Percentiles rank a stretch among this genome's conserved stretches.
phyloP scores from a whole-genome alignment of 2,329 filamentous ascomycete species.

The Akanthomyces muscarius region DNA sequence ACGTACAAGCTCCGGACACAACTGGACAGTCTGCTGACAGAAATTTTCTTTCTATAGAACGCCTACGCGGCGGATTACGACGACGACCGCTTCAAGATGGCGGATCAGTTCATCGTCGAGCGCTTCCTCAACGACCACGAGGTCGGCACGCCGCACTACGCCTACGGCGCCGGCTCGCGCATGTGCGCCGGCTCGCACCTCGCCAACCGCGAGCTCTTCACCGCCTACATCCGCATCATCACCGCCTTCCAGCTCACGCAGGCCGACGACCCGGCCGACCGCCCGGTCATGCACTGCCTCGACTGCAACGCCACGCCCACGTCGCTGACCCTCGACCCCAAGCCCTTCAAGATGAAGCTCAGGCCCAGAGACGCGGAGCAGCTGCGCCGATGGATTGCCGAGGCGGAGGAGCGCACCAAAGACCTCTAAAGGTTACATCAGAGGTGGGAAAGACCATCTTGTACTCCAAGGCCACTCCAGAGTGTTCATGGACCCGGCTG shows the following conservation, averaged over 20 bases:
- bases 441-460: background rate
- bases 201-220: constrained; percentile 60
- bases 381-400: constrained; percentile 49
- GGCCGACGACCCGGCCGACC: constrained; percentile 41
- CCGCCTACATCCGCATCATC: constrained; percentile 55
- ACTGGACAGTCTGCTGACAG: background rate
- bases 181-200: constrained; percentile 63
- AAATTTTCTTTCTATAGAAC: constrained; percentile 42
- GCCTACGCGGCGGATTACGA: constrained; percentile 75
- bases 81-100: constrained; percentile 60
- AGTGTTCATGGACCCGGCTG: too few species aligned
- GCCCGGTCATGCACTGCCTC: constrained; percentile 52
- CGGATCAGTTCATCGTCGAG: constrained; percentile 63
- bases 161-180: constrained; percentile 58
- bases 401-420: constrained; percentile 46
- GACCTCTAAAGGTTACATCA: constrained; percentile 31
- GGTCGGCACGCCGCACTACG: constrained; percentile 57
- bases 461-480: background rate
- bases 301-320: constrained; percentile 56
- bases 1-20: background rate
- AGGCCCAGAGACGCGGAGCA: constrained; percentile 41
- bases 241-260: constrained; percentile 53
- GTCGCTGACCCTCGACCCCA: constrained; percentile 57
- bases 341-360: constrained; percentile 58
- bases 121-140: constrained; percentile 58